Percentiles rank a stretch among this genome's conserved stretches.
Evolutionary conservation across 2,329 filamentous ascomycete species (phyloP).

Genomic region (Phialocephala sp.): DNA sequence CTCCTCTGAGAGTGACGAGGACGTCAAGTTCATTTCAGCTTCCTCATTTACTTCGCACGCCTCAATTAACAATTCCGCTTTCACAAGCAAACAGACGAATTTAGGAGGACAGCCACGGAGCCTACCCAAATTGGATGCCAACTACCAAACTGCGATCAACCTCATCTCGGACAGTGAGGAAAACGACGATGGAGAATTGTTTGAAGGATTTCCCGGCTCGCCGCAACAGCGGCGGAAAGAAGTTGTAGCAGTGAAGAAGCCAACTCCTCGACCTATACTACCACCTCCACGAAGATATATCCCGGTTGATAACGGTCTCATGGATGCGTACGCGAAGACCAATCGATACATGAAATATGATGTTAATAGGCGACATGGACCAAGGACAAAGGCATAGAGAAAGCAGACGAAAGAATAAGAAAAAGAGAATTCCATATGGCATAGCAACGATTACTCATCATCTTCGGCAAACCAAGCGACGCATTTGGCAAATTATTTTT

Average conservation of each 20-base stretch:
- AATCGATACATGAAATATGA: constrained; percentile 17
- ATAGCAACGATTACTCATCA: background rate
- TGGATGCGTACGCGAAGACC: constrained; percentile 32
- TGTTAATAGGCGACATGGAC: constrained; percentile 12
- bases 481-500: background rate
- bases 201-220: background rate
- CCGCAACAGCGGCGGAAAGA: background rate
- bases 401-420: no score
- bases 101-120: background rate
- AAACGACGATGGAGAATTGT: background rate
- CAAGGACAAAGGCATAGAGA: background rate
- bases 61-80: background rate
- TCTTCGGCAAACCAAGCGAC: background rate
- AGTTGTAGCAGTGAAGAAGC: background rate
- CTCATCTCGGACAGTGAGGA: constrained; percentile 27
- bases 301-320: constrained; percentile 33
- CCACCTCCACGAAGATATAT: constrained; percentile 21
- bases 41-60: background rate
- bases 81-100: background rate
- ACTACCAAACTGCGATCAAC: constrained; percentile 15
- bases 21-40: background rate
- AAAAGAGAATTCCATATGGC: no score
- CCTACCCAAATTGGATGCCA: background rate
- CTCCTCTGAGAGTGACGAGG: background rate
- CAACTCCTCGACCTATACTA: background rate